Percentiles rank a stretch among this genome's conserved stretches.
These are phyloP conservation scores for Parathielavia hyrcaniae DNA, from an alignment of 495 filamentous ascomycete genomes.

Conservation along the genomic window DNA sequence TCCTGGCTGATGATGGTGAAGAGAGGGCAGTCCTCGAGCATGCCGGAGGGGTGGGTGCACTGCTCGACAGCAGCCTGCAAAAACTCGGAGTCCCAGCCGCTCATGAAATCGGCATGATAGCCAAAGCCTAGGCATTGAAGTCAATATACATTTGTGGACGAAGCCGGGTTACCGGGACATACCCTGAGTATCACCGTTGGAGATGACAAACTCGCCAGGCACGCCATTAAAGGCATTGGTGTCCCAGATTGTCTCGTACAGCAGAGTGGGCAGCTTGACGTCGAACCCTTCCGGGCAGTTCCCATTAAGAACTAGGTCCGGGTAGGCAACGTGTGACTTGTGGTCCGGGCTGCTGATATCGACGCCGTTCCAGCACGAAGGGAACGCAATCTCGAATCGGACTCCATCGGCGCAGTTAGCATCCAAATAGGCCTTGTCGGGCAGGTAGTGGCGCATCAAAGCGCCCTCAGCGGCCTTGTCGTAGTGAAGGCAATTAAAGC, in stretches of 20 bases:
- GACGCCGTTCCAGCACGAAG: conserved; percentile 83
- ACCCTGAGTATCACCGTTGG: conserved; percentile 77
- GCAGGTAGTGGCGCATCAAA: conserved; percentile 72
- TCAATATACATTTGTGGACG: conserved; percentile 2
- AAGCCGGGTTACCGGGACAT: conserved; percentile 14
- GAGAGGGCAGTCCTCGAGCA: conserved; percentile 50
- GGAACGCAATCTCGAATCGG: conserved; percentile 81
- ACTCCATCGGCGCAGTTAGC: conserved; percentile 68
- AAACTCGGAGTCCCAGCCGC: conserved; percentile 63
- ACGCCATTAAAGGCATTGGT: conserved; percentile 62
- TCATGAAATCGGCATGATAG: conserved; percentile 83
- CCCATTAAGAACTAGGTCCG: conserved; percentile 65
- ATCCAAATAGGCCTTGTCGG: conserved; percentile 72
- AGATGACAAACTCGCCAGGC: conserved; percentile 67
- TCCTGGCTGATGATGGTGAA: conserved; percentile 43
- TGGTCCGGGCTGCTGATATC: conserved; percentile 56
- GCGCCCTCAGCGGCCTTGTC: conserved; percentile 54
- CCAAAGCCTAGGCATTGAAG: conserved; percentile 52
- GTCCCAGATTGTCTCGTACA: conserved; percentile 85
- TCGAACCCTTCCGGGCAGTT: conserved; percentile 67
- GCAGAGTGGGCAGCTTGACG: conserved; percentile 63
- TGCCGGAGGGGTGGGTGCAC: conserved; percentile 50
- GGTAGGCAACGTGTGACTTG: conserved; percentile 71
- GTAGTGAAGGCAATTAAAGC: conserved; percentile 92
- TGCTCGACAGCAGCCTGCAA: conserved; percentile 53